Evolutionary conservation across 2,329 filamentous ascomycete species (phyloP), one percentile per base, ranked within the genome.

Genomic region (Calonectria hawksworthii): DNA sequence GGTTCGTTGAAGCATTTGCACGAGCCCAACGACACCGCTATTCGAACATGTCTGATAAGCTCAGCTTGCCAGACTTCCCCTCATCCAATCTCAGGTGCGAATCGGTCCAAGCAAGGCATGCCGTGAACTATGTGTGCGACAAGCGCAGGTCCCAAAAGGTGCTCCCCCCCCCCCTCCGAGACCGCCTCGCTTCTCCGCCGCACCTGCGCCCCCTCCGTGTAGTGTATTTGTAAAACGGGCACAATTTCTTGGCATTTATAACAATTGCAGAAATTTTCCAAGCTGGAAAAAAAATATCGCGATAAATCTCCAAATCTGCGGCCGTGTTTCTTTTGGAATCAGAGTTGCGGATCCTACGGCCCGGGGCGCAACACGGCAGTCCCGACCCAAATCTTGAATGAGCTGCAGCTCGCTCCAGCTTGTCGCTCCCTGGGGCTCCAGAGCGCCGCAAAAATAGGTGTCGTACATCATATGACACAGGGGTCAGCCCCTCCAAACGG

Each of bases 281-380:
- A 23, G 21, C 4, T 3, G n/a, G 3, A 47, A 47, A 13, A n/a
- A 13, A 47, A 23, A 23, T 2, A 47, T 16, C 3, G 11, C 3
- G 41, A 47, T 3, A 47, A 47, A 23, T 47, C 9, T 41, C 41
- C 23, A 28, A 38, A 63, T 63, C 34, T 16, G 34, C 21, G 14
- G 56, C 56, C 56, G 28, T n/a, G 26, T 4, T 61, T 32, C 32
- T 59, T 36, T 59, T 47, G 23, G 13, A 28, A 65, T 50, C 61
- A 65, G 30, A 50, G 61, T 65, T 65, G 61, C 61, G 61, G 61
- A 65, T 65, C 61, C 41, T 50, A 50, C 61, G 61, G 61, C 41
- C 61, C 61, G 61, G 38, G 61, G 38, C 41, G 61, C 38, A 47
- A 54, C 26, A 30, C 30, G 7, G 18, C 18, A 8, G 41, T 44